Evolutionary conservation across 1,139 yeast species (phyloP), one percentile per base, ranked within the genome.

Genomic region (Scheffersomyces insectosa): DNA sequence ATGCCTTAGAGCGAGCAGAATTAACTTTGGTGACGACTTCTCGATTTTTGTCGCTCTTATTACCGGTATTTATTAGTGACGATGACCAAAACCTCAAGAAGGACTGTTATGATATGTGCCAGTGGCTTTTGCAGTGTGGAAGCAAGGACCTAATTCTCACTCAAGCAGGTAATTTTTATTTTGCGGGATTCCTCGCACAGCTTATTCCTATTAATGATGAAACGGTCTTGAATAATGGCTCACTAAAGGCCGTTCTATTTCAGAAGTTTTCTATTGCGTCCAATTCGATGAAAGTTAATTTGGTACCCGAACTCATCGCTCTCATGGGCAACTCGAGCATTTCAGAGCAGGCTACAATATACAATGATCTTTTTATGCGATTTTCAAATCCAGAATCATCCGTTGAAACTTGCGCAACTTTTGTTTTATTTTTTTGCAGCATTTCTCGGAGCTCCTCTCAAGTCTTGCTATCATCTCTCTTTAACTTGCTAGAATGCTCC

Each of bases 401-500:
- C 0, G 50, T 66, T 3, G 85, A 79, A 46, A 42, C 56, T 0
- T 57, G 75, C 3, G 73, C 77, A 1, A 60, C 76, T 0, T 74
- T 66, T 49, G 60, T 71, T 23, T 42, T 56, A 12, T 72, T 76
- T 39, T 63, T 77, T 42, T 55, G 65, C 2, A 40, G 42, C 0
- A 40, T 80, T 3, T 55, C 77, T 1, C 38, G 50, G 2, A 43
- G 61, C 1, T 66, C 74, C 1, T 53, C 61, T 6, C 57, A 60
- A 33, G 40, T 71, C 6, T 47, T 65, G 25, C 46, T 65, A 25
- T 59, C 73, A 3, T 57, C 70, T 1, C 46, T 77, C 4, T 72
- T 72, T 51, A 75, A 71, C 45, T 54, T 79, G 34, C 56, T 77
- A 5, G 80, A 77, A 45, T 59, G 68, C 28, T 62, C 75, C 1